Evolutionary conservation across 176 grass and related monocot species (phyloP), one percentile per base, ranked within the genome.

Genomic region (Zizania latifolia): DNA sequence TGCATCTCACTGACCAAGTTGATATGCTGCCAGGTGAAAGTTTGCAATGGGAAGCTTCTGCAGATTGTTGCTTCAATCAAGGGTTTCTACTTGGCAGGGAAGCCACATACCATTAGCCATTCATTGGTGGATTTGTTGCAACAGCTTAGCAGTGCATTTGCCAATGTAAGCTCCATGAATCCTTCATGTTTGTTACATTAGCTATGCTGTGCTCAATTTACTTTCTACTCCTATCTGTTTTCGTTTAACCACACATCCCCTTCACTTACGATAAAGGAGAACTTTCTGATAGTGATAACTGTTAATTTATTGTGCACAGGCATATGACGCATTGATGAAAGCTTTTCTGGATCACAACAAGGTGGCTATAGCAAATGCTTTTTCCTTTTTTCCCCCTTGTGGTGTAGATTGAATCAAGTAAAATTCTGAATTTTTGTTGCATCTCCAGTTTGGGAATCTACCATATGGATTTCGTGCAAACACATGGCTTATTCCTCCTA

Each of bases 401-500:
- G 70, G 28, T 60, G 30, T 64, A 40, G 45, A 56, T 68, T 8
- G 34, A 68, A 62, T 9, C 34, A 44, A 68, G 63, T 6, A 35
- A 43, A 55, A 29, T 83, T 14, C 46, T 45, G 40, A 70, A 59
- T 4, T 76, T 59, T 27, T 79, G 24, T 59, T 77, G 14, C 62
- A 51, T 75, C 60, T 74, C 62, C 64, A 99, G 96, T 99, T 99
- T 86, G 96, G 96, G 51, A 99, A 99, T 88, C 78, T 95, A n/a
- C 96, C 96, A 0, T 99, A 88, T 55, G 92, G 96, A 72, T 92
- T 95, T n/a, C 96, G 92, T 80, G 92, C 96, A 83, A 99, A 99
- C 80, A 92, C 96, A 84, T 99, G 96, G 96, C 87, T 99, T 58
- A 78, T 84, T 41, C 96, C 92, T 51, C 87, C 89, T 51, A 29